Evolutionary conservation across 139 green algal genomes (phyloP).

Genomic region (Protoeuglena noctilucae): DNA sequence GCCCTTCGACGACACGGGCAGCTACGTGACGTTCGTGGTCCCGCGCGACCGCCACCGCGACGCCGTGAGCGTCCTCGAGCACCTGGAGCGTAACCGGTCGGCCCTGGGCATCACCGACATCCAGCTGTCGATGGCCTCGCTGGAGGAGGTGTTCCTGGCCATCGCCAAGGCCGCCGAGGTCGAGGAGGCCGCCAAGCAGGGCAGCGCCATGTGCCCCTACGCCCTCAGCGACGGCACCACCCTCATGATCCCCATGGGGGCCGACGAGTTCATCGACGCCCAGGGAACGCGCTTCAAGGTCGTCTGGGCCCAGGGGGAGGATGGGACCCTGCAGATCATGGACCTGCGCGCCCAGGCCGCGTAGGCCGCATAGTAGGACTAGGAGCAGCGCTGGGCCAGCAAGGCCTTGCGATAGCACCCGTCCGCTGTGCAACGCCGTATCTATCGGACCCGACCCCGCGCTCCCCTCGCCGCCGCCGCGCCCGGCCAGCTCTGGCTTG

Average conservation of each 20-base stretch:
- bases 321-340: slow-evolving; percentile 32
- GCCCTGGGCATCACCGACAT: slow-evolving; percentile 10
- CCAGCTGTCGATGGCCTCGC: slow-evolving; percentile 41
- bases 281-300: slow-evolving; percentile 22
- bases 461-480: too few relatives aligned
- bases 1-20: background rate
- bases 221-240: slow-evolving; percentile 23
- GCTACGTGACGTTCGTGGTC: background rate
- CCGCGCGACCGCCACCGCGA: background rate
- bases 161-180: slow-evolving; percentile 53
- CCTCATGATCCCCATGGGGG: slow-evolving; percentile 29
- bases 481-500: too few relatives aligned
- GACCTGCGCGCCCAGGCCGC: too few relatives aligned
- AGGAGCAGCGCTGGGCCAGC: too few relatives aligned
- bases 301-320: slow-evolving; percentile 47
- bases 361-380: too few relatives aligned
- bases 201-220: slow-evolving; percentile 14
- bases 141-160: slow-evolving; percentile 72
- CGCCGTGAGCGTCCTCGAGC: slow-evolving; percentile 1
- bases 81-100: background rate
- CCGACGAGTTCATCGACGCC: slow-evolving; percentile 18
- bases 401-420: too few relatives aligned
- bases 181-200: slow-evolving; percentile 27
- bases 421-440: too few relatives aligned
- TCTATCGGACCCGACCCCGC: too few relatives aligned